These are phyloP conservation scores for Keithomyces neogunnii DNA, from an alignment of 2,329 filamentous ascomycete species.

Conservation along the genomic window DNA sequence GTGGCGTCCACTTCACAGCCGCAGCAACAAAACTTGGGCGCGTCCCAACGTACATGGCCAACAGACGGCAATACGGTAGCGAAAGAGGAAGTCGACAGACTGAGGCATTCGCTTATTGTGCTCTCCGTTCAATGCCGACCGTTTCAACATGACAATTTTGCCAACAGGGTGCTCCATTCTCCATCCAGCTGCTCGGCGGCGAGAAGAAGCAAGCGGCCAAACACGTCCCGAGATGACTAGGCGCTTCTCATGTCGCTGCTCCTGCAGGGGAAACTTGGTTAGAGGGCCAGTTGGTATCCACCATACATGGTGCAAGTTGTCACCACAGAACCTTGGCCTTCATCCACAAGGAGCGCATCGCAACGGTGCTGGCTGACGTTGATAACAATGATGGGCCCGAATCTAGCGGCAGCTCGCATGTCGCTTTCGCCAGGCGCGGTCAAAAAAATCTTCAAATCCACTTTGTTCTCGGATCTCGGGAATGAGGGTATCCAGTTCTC, in stretches of 20 bases:
- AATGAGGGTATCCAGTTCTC: neutral
- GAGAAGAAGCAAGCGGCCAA: neutral
- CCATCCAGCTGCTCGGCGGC: neutral
- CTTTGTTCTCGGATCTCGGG: neutral
- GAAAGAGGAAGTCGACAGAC: neutral
- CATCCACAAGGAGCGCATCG: constrained; percentile 21
- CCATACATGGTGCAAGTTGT: constrained; percentile 20
- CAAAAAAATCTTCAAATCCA: constrained; percentile 19
- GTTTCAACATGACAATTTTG: neutral
- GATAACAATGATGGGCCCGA: constrained; percentile 20
- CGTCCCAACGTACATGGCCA: neutral
- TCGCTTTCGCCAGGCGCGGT: constrained; percentile 9
- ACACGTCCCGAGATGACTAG: neutral
- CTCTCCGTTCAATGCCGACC: neutral
- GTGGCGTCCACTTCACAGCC: too few relatives aligned
- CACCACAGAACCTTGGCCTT: constrained; percentile 7
- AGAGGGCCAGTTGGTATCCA: constrained; percentile 25
- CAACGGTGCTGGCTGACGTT: constrained; percentile 20
- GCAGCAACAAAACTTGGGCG: too few relatives aligned
- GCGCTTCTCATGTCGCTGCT: too few relatives aligned
- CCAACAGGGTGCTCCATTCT: neutral
- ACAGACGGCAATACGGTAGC: neutral
- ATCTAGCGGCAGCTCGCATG: constrained; percentile 13
- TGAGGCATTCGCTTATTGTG: neutral
- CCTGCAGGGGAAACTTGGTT: constrained; percentile 21